Evolutionary conservation across 768 basidiomycete genomes (phyloP).

Genomic region (Gymnopilus junonius): DNA sequence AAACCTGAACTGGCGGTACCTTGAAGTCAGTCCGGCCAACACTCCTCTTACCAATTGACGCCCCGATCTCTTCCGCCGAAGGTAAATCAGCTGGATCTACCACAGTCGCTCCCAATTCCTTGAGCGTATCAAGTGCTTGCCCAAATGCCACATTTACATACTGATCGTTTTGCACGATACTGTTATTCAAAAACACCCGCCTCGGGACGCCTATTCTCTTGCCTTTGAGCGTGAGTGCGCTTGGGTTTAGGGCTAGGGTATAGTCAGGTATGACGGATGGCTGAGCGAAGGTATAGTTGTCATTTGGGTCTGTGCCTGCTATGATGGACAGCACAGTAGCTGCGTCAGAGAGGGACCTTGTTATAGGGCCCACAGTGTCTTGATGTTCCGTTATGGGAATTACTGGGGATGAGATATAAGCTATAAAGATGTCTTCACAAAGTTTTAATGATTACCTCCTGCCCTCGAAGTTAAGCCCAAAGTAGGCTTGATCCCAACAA

Average conservation of each 20-base stretch:
- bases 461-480: constrained; percentile 62
- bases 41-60: constrained; percentile 58
- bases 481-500: constrained; percentile 65
- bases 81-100: constrained; percentile 70
- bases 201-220: constrained; percentile 60
- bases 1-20: constrained; percentile 35
- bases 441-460: constrained; percentile 42
- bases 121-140: constrained; percentile 38
- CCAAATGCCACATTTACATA: constrained; percentile 41
- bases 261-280: constrained; percentile 58
- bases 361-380: constrained; percentile 62
- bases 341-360: constrained; percentile 55
- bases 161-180: constrained; percentile 17
- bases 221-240: constrained; percentile 51
- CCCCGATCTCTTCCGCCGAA: constrained; percentile 48
- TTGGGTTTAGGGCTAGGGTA: constrained; percentile 48
- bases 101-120: constrained; percentile 48
- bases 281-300: constrained; percentile 55
- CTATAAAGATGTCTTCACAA: neutral
- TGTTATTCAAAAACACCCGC: constrained; percentile 35
- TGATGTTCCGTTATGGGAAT: constrained; percentile 59
- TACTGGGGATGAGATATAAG: constrained; percentile 33
- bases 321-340: constrained; percentile 58
- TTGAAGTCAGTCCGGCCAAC: constrained; percentile 58
- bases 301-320: constrained; percentile 55